These are phyloP conservation scores for Alternaria triticimaculans DNA, from an alignment of 2,329 filamentous ascomycete species.

Conservation along the genomic window DNA sequence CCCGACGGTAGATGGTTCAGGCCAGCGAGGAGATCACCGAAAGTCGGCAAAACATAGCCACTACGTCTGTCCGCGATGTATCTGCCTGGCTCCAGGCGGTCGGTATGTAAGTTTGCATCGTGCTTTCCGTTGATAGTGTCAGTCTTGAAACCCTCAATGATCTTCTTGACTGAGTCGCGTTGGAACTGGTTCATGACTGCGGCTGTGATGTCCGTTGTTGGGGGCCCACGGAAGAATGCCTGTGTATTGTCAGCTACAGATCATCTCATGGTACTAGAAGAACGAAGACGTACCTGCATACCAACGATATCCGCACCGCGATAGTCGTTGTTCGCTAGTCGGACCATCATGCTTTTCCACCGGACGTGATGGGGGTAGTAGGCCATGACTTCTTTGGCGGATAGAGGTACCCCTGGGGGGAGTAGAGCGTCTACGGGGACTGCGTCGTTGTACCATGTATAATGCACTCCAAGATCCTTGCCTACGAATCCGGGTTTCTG, in stretches of 20 bases:
- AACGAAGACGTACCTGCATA: conserved; percentile 21
- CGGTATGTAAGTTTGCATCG: conserved; percentile 20
- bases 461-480: conserved; percentile 2
- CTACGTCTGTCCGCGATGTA: conserved; percentile 8
- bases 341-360: conserved; percentile 29
- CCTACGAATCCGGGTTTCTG: not conserved
- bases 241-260: not conserved
- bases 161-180: conserved; percentile 16
- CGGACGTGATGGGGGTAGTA: conserved; percentile 40
- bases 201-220: conserved; percentile 3
- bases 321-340: conserved; percentile 31
- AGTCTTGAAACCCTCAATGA: conserved; percentile 19
- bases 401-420: conserved; percentile 33
- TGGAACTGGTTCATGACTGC: conserved; percentile 20
- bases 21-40: conserved; percentile 29
- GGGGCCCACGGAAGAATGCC: conserved; percentile 26
- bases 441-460: conserved; percentile 29
- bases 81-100: conserved; percentile 8
- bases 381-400: conserved; percentile 33
- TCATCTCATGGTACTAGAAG: not conserved
- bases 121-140: conserved; percentile 16
- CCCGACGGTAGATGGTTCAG: conserved; percentile 26
- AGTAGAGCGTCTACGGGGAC: conserved; percentile 29
- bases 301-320: conserved; percentile 25
- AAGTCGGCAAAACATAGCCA: conserved; percentile 21